These are phyloP conservation scores for Dactylis glomerata DNA, from an alignment of 176 grass and related monocot genomes.

Conservation along the genomic window DNA sequence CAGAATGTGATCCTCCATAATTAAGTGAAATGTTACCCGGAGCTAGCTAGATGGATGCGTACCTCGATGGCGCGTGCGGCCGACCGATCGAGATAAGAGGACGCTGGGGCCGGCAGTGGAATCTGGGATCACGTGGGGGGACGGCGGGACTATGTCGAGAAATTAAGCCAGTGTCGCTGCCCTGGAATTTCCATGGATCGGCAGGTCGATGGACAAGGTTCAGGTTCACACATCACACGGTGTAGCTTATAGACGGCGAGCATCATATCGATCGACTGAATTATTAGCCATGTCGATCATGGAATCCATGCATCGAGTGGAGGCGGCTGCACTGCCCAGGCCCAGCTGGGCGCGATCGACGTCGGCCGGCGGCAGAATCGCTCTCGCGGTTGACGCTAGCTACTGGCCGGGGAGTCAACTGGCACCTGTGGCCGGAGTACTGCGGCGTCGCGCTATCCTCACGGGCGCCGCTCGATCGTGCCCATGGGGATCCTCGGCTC, in stretches of 20 bases:
- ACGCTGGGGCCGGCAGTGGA: slow-evolving; percentile 2
- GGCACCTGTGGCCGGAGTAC: neutral
- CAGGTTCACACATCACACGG: neutral
- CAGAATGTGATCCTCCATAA: neutral
- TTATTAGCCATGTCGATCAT: neutral
- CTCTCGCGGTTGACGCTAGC: neutral
- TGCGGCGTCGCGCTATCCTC: neutral
- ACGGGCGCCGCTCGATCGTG: neutral
- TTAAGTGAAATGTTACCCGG: neutral
- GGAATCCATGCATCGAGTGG: neutral
- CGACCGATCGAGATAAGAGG: neutral
- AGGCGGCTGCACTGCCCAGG: too few species aligned
- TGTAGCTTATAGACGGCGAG: neutral
- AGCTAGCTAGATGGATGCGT: neutral
- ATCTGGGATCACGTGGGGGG: slow-evolving; percentile 40
- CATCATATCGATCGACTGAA: neutral
- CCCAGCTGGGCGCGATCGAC: neutral
- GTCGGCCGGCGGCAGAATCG: neutral
- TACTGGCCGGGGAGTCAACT: neutral
- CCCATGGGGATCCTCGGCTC: neutral
- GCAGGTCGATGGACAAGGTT: neutral
- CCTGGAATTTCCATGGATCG: neutral
- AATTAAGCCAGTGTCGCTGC: neutral
- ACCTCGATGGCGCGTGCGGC: neutral
- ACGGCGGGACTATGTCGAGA: slow-evolving; percentile 21